Evolutionary conservation across 2,329 filamentous ascomycete genomes (phyloP).

Genomic region (Diaporthe ilicicola): DNA sequence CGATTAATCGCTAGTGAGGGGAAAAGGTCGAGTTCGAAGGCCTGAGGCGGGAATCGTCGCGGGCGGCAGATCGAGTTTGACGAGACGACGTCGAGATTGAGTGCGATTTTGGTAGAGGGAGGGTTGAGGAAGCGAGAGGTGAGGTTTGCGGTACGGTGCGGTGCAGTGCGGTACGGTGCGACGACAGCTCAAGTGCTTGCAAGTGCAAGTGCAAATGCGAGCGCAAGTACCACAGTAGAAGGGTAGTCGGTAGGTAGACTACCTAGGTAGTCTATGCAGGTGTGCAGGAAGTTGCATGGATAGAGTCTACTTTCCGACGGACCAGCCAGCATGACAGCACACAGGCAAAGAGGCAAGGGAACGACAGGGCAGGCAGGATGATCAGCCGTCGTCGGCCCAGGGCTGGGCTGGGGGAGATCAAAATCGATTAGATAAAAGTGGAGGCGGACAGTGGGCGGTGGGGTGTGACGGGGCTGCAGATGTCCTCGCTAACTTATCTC

Average conservation of each 20-base stretch:
- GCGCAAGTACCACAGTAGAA: not conserved
- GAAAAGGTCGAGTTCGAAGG: not conserved
- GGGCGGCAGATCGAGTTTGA: constrained; percentile 13
- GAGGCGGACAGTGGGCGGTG: not conserved
- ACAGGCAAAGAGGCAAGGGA: constrained; percentile 12
- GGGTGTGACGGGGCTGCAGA: not conserved
- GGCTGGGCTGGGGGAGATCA: constrained; percentile 12
- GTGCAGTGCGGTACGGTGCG: not conserved
- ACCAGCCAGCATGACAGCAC: not conserved
- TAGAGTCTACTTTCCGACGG: not conserved
- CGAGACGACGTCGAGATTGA: constrained; percentile 18
- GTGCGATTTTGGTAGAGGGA: constrained; percentile 11
- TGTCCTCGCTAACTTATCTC: not conserved
- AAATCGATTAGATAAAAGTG: constrained; percentile 24
- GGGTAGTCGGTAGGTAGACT: no score
- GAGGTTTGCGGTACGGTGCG: constrained; percentile 6
- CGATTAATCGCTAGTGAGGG: constrained; percentile 7
- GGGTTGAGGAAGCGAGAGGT: constrained; percentile 2
- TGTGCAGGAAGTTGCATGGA: not conserved
- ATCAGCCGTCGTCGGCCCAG: constrained; percentile 2
- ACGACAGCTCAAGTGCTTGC: constrained; percentile 5
- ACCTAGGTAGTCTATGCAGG: no score
- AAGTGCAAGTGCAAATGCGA: not conserved
- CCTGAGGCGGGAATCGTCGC: not conserved
- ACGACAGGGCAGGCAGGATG: constrained; percentile 24